Percentiles rank a stretch among this genome's conserved stretches.
Conservation (phyloP, 225 moss, liverwort and hornwort genomes). For the Takakia lepidozioides region DNA sequence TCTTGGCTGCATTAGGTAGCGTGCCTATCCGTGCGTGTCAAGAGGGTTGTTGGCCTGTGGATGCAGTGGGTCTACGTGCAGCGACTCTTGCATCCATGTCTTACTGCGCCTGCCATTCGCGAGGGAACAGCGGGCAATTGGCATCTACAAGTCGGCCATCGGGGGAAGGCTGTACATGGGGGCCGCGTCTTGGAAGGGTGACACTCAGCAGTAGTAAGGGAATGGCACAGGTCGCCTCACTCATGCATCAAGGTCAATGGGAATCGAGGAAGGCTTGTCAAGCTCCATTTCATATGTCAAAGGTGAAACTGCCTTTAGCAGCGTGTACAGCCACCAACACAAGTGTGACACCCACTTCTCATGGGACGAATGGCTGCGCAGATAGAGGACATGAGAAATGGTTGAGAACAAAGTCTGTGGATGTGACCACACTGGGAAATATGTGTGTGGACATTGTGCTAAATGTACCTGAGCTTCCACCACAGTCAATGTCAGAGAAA, state of each 20-base stretch:
- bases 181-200: neutral
- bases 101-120: conserved; percentile 1
- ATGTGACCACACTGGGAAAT: conserved; percentile 14
- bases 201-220: neutral
- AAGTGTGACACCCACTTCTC: neutral
- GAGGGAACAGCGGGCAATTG: neutral
- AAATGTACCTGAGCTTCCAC: conserved; percentile 17
- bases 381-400: neutral
- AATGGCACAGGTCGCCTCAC: neutral
- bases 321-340: neutral
- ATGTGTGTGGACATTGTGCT: conserved; percentile 19
- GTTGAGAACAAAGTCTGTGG: conserved; percentile 3
- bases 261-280: neutral
- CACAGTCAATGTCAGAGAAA: conserved; percentile 7
- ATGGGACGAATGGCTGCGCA: neutral
- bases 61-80: no score
- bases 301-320: neutral
- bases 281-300: neutral
- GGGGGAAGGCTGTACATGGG: neutral
- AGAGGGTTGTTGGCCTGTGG: no score
- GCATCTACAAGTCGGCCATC: neutral
- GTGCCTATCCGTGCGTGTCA: no score
- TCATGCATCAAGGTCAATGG: neutral
- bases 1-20: no score
- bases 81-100: conserved; percentile 5